A percentile compares a stretch with the other conserved stretches of the same genome.
phyloP scores from a whole-genome alignment of 305 asterid genomes.

The Caryopteris hybrid region DNA sequence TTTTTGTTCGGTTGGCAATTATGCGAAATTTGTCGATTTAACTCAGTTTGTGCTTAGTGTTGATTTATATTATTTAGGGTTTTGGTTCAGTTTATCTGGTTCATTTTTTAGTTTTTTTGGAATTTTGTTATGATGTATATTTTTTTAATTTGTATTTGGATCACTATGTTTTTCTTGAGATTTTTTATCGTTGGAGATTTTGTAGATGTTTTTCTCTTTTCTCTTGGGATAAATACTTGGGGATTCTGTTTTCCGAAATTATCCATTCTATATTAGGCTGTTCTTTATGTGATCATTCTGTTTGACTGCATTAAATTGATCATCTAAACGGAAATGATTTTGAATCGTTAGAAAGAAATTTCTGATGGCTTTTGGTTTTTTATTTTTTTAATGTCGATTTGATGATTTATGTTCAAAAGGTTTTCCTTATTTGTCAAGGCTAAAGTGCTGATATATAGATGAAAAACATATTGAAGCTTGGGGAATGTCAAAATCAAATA shows the following conservation, averaged over 20 bases:
- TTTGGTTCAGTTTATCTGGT: not conserved
- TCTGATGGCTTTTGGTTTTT: not conserved
- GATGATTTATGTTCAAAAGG: not conserved
- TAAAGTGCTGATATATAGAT: not conserved
- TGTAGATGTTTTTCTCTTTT: not conserved
- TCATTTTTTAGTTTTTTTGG: no score
- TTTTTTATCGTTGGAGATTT: not conserved
- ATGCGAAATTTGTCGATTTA: not conserved
- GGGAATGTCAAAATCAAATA: not conserved
- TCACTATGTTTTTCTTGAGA: not conserved
- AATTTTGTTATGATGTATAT: not conserved
- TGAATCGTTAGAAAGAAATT: not conserved
- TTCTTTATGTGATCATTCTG: not conserved
- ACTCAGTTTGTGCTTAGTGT: not conserved
- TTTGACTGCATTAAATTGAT: not conserved
- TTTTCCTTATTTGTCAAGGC: not conserved
- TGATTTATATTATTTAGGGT: slow-evolving; percentile 4
- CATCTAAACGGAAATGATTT: not conserved
- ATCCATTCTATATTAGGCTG: not conserved
- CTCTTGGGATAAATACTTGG: not conserved
- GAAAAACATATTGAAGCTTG: not conserved
- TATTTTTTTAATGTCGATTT: not conserved
- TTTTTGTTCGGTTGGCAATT: not conserved
- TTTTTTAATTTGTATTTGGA: not conserved
- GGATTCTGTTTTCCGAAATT: not conserved